Conservation (phyloP, 1,284 basidiomycete species). For the Sporisorium reilianum region DNA sequence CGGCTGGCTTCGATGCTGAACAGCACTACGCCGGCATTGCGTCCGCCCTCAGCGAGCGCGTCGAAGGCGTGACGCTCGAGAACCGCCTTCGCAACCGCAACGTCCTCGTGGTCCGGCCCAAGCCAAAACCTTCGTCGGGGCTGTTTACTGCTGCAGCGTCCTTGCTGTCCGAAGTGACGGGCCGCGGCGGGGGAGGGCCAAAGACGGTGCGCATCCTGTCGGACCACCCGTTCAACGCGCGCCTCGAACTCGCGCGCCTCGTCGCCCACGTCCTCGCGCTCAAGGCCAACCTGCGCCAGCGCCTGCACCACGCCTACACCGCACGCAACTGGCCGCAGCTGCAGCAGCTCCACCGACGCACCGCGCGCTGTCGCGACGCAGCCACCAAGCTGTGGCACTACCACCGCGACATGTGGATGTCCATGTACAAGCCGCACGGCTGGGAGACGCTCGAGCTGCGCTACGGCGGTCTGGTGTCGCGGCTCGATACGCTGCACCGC, state of each 20-base stretch:
- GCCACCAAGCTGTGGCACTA: conserved; percentile 61
- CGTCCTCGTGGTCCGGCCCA: conserved; percentile 10
- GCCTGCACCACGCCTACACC: conserved; percentile 53
- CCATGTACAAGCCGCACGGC: conserved; percentile 65
- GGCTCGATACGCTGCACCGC: conserved; percentile 68
- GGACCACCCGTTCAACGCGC: conserved; percentile 58
- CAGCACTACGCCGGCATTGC: conserved; percentile 39
- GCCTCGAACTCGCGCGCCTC: conserved; percentile 48
- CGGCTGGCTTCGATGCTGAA: conserved; percentile 51
- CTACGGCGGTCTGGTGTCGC: conserved; percentile 67
- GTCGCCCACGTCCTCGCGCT: conserved; percentile 46
- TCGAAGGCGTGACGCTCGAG: conserved; percentile 38
- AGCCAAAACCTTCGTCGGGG: neutral
- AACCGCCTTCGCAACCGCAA: conserved; percentile 11
- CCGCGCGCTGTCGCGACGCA: conserved; percentile 33
- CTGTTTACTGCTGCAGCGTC: conserved; percentile 21
- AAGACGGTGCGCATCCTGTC: conserved; percentile 32
- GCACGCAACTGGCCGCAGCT: conserved; percentile 50
- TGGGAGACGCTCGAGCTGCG: conserved; percentile 70
- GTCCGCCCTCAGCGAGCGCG: conserved; percentile 14
- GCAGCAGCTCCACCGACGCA: conserved; percentile 28
- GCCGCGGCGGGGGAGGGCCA: neutral
- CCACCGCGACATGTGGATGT: conserved; percentile 68
- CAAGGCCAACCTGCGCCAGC: conserved; percentile 51
- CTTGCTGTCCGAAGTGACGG: conserved; percentile 12